Evolutionary conservation across 176 grass and related monocot species (phyloP).

Genomic region (Aegilops tauschii): DNA sequence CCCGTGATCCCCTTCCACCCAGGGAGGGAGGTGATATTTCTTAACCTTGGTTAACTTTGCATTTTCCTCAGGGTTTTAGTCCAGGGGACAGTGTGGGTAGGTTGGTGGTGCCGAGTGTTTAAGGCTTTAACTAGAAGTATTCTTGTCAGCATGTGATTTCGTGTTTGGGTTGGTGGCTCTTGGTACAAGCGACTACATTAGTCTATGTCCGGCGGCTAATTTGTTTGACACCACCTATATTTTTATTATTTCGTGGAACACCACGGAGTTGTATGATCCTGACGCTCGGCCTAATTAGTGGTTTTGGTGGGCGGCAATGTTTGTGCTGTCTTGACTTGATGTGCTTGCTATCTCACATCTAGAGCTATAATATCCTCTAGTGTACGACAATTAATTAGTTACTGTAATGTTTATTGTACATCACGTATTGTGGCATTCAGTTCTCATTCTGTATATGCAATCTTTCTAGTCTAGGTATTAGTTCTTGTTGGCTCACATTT

Average conservation of each 20-base stretch:
- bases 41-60: neutral
- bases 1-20: slow-evolving; percentile 59
- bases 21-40: slow-evolving; percentile 55
- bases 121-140: neutral
- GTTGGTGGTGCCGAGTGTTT: neutral
- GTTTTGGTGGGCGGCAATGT: no score
- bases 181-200: neutral
- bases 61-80: slow-evolving; percentile 27
- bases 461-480: no score
- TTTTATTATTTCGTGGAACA: neutral
- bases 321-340: neutral
- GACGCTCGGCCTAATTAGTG: neutral
- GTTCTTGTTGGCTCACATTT: neutral
- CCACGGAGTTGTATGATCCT: neutral
- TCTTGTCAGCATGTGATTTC: neutral
- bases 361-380: neutral
- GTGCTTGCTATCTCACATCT: neutral
- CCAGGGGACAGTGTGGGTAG: neutral
- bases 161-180: neutral
- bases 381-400: neutral
- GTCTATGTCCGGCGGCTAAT: neutral
- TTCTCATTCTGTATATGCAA: neutral
- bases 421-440: neutral
- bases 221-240: neutral
- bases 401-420: neutral